Percentiles rank a stretch among this genome's conserved stretches.
These are phyloP conservation scores for Pterulicium gracile DNA, from an alignment of 1,284 basidiomycete species.

Conservation along the genomic window DNA sequence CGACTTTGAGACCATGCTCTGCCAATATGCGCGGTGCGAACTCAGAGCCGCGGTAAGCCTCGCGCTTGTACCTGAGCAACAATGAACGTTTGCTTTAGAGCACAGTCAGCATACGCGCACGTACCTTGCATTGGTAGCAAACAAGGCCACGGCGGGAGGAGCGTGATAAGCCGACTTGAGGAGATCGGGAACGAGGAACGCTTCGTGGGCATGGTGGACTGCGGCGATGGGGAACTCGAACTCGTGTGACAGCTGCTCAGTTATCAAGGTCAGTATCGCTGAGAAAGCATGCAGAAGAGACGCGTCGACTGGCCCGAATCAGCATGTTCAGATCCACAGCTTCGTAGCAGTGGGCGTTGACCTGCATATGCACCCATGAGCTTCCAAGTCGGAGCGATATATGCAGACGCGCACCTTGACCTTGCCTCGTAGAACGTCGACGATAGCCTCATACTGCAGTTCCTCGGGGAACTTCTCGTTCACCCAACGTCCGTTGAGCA, in stretches of 20 bases:
- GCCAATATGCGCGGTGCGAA: conserved; percentile 43
- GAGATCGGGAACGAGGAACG: conserved; percentile 50
- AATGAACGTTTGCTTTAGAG: not conserved
- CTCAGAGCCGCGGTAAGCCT: conserved; percentile 57
- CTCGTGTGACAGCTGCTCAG: conserved; percentile 36
- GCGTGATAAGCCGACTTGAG: conserved; percentile 43
- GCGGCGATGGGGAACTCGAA: conserved; percentile 53
- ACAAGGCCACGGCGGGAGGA: conserved; percentile 45
- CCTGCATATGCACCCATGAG: conserved; percentile 26
- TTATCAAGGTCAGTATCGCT: not conserved
- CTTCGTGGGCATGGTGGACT: conserved; percentile 58
- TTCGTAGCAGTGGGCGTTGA: conserved; percentile 76
- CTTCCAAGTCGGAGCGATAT: not conserved
- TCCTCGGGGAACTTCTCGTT: conserved; percentile 62
- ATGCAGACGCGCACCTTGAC: conserved; percentile 42
- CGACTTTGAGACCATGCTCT: conserved; percentile 47
- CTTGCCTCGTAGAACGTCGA: conserved; percentile 75
- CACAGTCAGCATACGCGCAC: not conserved
- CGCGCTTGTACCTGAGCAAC: conserved; percentile 46
- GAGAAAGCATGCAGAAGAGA: conserved; percentile 6
- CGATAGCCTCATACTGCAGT: conserved; percentile 76
- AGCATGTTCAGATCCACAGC: conserved; percentile 72
- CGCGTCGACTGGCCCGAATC: conserved; percentile 41
- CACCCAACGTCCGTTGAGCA: conserved; percentile 48
- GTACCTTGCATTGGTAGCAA: conserved; percentile 31